Percentiles rank a stretch among this genome's conserved stretches.
Evolutionary conservation across 2,329 filamentous ascomycete species (phyloP).

Genomic region (Pseudogymnoascus sp.): DNA sequence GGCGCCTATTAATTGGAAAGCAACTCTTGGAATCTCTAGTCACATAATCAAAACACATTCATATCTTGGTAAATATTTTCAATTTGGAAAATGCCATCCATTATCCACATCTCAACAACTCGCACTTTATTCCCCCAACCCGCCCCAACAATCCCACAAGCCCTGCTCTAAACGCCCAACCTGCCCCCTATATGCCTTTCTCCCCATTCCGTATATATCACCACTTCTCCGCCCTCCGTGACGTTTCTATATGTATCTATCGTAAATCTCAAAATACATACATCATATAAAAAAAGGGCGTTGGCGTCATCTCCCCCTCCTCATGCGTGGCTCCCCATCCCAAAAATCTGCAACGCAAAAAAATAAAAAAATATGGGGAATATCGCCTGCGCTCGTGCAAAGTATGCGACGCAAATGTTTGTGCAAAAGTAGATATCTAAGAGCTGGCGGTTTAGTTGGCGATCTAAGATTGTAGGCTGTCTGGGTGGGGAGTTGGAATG

Average conservation of each 20-base stretch:
- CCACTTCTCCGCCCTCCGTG: neutral
- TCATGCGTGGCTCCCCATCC: neutral
- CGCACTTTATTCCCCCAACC: neutral
- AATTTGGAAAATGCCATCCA: neutral
- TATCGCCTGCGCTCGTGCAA: slow-evolving; percentile 3
- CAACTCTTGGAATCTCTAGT: neutral
- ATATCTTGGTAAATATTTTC: neutral
- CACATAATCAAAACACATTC: neutral
- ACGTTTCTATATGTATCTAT: neutral
- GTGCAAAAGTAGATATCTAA: neutral
- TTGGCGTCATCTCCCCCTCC: neutral
- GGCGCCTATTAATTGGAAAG: neutral
- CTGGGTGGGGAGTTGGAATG: neutral
- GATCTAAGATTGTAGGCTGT: neutral
- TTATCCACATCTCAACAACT: neutral
- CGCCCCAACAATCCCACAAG: neutral
- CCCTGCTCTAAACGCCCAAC: neutral
- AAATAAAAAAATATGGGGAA: neutral
- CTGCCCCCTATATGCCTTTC: neutral
- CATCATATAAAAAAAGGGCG: neutral
- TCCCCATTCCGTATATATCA: neutral
- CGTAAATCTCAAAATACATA: neutral
- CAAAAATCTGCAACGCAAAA: neutral
- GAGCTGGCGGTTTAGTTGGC: neutral
- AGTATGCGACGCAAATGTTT: neutral